Conservation (phyloP, 495 filamentous ascomycete genomes). For the Sabuloglossum arenarium region DNA sequence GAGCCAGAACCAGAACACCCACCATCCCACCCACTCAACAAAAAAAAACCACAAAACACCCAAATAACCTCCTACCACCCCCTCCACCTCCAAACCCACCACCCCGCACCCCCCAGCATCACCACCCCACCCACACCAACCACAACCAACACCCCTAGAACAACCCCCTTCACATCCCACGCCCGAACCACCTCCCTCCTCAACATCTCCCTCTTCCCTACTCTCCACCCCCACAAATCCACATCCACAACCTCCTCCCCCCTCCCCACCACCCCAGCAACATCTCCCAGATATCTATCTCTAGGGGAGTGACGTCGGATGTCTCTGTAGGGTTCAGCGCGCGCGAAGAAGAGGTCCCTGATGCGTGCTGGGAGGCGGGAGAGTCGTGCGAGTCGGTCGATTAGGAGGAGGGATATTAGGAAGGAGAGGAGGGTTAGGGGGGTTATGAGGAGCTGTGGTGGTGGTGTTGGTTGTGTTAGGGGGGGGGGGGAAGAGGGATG, state of each 20-base stretch:
- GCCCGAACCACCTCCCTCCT: background rate
- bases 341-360: background rate
- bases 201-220: background rate
- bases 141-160: background rate
- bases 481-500: background rate
- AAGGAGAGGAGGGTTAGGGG: slow-evolving; percentile 3
- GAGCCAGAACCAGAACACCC: too few species aligned
- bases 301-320: background rate
- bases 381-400: background rate
- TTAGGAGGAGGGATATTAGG: slow-evolving; percentile 1
- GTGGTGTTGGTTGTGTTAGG: background rate
- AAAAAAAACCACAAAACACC: background rate
- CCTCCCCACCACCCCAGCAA: background rate
- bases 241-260: background rate
- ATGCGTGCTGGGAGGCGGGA: background rate
- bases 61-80: background rate
- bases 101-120: background rate
- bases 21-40: background rate
- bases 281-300: too few species aligned
- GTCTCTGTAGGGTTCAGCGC: background rate
- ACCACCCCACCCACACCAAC: background rate
- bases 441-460: slow-evolving; percentile 1
- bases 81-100: background rate
- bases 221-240: background rate
- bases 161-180: background rate